Conservation (phyloP, 2,329 filamentous ascomycete genomes). For the Claviceps sp. region DNA sequence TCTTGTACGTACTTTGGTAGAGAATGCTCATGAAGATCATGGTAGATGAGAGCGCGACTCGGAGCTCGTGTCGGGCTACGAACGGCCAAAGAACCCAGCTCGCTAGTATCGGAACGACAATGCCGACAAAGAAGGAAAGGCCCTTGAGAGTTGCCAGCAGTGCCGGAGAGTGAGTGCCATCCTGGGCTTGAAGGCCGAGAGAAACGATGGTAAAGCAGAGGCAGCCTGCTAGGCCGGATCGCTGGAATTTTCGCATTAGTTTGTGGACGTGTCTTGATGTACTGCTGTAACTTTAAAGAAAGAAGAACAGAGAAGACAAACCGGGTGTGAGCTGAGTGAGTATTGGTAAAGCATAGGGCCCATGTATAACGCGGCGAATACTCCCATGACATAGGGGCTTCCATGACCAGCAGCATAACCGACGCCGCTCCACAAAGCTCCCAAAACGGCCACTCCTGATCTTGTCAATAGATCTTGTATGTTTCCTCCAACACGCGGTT, state of each 20-base stretch:
- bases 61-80: slow-evolving; percentile 43
- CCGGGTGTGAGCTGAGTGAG: slow-evolving; percentile 39
- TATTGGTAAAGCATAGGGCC: slow-evolving; percentile 46
- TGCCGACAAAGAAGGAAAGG: slow-evolving; percentile 37
- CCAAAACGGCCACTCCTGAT: slow-evolving; percentile 33
- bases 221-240: slow-evolving; percentile 45
- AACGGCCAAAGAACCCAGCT: slow-evolving; percentile 52
- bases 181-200: slow-evolving; percentile 24
- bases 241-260: slow-evolving; percentile 13
- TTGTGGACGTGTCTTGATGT: too few relatives aligned
- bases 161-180: slow-evolving; percentile 20
- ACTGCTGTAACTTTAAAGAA: too few relatives aligned
- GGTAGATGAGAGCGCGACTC: slow-evolving; percentile 41
- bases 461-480: slow-evolving; percentile 42
- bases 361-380: slow-evolving; percentile 43
- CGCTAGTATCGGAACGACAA: slow-evolving; percentile 37
- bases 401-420: slow-evolving; percentile 36
- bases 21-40: slow-evolving; percentile 44
- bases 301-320: slow-evolving; percentile 8
- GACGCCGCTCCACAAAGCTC: slow-evolving; percentile 40
- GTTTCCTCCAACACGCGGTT: slow-evolving; percentile 40
- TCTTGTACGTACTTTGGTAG: slow-evolving; percentile 30
- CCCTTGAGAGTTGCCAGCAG: slow-evolving; percentile 34
- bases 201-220: slow-evolving; percentile 43
- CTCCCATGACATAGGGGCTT: slow-evolving; percentile 40